A percentile compares a stretch with the other conserved stretches of the same genome.
Evolutionary conservation across 2,329 filamentous ascomycete genomes (phyloP).

Genomic region (Ascochyta rabiei): DNA sequence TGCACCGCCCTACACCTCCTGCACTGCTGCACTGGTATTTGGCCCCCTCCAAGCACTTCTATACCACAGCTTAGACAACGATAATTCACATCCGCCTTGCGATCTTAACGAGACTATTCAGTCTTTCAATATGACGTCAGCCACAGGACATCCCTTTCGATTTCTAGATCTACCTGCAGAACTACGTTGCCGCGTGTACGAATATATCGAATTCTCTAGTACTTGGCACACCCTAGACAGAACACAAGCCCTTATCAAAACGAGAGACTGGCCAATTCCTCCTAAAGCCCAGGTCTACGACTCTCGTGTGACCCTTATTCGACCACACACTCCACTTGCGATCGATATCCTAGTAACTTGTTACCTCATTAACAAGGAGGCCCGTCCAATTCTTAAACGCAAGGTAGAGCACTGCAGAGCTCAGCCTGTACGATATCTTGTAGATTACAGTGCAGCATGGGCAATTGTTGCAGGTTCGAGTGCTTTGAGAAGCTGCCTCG

Average conservation of each 20-base stretch:
- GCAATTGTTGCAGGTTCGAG: conserved; percentile 4
- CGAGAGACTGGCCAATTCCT: conserved; percentile 11
- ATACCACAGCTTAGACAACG: too few species aligned
- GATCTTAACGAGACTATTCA: neutral
- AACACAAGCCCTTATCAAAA: conserved; percentile 1
- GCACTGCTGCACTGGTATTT: too few species aligned
- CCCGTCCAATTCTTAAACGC: conserved; percentile 11
- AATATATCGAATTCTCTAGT: conserved; percentile 10
- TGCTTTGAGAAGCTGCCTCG: conserved; percentile 10
- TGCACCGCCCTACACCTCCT: too few species aligned
- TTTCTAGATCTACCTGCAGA: conserved; percentile 18
- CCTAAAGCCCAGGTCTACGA: conserved; percentile 10
- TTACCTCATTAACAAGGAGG: conserved; percentile 17
- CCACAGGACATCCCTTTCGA: conserved; percentile 11
- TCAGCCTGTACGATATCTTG: conserved; percentile 19
- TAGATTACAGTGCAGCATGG: conserved; percentile 19
- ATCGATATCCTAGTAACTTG: conserved; percentile 13
- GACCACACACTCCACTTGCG: neutral
- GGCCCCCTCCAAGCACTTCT: too few species aligned
- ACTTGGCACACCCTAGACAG: conserved; percentile 15
- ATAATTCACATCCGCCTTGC: neutral
- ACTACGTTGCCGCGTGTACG: conserved; percentile 17
- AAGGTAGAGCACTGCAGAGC: conserved; percentile 12
- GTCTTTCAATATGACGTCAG: conserved; percentile 7
- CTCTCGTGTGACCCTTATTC: conserved; percentile 13